phyloP scores from a whole-genome alignment of 495 filamentous ascomycete species.

The Peziza echinospora region DNA sequence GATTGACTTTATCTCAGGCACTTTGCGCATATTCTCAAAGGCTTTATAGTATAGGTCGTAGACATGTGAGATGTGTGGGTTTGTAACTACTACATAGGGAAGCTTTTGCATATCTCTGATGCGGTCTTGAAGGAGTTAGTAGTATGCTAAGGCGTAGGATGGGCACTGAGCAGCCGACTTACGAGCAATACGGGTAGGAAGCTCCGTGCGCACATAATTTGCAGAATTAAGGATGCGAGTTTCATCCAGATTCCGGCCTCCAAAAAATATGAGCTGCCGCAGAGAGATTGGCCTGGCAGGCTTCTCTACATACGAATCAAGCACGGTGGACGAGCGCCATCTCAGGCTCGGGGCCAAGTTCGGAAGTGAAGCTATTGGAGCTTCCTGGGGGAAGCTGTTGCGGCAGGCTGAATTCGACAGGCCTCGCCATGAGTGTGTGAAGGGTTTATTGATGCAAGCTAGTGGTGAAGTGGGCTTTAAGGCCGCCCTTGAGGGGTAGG shows the following conservation, averaged over 20 bases:
- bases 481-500: not conserved
- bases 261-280: constrained; percentile 59
- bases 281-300: constrained; percentile 18
- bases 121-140: constrained; percentile 60
- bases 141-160: constrained; percentile 1
- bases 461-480: not conserved
- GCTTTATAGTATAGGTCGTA: constrained; percentile 94
- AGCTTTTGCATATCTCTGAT: constrained; percentile 94
- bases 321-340: constrained; percentile 18
- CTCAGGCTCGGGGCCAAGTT: not conserved
- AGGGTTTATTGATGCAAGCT: not conserved
- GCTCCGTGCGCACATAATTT: constrained; percentile 89
- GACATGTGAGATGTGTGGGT: constrained; percentile 75
- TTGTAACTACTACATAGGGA: constrained; percentile 91
- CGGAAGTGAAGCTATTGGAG: not conserved
- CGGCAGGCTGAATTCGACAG: not conserved
- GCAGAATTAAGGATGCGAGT: constrained; percentile 73
- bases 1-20: constrained; percentile 61
- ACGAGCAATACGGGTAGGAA: constrained; percentile 50
- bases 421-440: not conserved
- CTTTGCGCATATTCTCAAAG: constrained; percentile 68
- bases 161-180: constrained; percentile 5
- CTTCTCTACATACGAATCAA: constrained; percentile 18
- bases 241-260: constrained; percentile 69
- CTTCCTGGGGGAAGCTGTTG: not conserved